Evolutionary conservation across 129 eudicot genomes (phyloP).

Genomic region (Centella asiatica): DNA sequence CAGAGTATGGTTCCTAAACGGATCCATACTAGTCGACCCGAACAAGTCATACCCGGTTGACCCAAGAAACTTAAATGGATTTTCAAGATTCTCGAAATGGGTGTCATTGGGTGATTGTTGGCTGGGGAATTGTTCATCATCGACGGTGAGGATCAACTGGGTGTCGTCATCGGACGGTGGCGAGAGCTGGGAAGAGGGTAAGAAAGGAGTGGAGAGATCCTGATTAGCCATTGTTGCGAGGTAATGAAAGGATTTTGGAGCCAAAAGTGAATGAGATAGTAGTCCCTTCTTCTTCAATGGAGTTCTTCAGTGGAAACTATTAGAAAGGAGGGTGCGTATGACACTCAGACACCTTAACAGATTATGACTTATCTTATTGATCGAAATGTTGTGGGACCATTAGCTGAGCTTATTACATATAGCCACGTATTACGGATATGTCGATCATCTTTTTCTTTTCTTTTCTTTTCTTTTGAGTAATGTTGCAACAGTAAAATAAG

Average conservation of each 20-base stretch:
- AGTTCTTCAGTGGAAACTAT: no score
- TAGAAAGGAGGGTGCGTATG: no score
- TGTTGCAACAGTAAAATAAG: no score
- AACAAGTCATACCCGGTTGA: conserved; percentile 40
- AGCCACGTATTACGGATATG: no score
- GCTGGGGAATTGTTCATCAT: conserved; percentile 17
- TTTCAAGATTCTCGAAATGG: conserved; percentile 15
- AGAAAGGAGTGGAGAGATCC: conserved; percentile 35
- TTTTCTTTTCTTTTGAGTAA: no score
- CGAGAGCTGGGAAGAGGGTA: conserved; percentile 11
- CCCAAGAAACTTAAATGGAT: conserved; percentile 63
- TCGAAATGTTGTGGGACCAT: no score
- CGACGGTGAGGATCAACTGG: conserved; percentile 37
- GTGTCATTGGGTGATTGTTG: background rate
- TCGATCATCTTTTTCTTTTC: no score
- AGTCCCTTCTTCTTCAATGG: no score
- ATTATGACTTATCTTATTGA: no score
- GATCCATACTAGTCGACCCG: conserved; percentile 55
- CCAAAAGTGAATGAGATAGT: no score
- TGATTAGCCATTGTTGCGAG: conserved; percentile 26
- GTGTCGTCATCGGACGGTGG: conserved; percentile 20
- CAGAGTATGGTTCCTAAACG: conserved; percentile 65
- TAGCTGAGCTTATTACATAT: no score
- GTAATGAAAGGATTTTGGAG: conserved; percentile 9
- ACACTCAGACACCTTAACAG: no score